Percentiles rank a stretch among this genome's conserved stretches.
Conservation (phyloP, 2,329 filamentous ascomycete genomes). For the Aspergillus ruber region DNA sequence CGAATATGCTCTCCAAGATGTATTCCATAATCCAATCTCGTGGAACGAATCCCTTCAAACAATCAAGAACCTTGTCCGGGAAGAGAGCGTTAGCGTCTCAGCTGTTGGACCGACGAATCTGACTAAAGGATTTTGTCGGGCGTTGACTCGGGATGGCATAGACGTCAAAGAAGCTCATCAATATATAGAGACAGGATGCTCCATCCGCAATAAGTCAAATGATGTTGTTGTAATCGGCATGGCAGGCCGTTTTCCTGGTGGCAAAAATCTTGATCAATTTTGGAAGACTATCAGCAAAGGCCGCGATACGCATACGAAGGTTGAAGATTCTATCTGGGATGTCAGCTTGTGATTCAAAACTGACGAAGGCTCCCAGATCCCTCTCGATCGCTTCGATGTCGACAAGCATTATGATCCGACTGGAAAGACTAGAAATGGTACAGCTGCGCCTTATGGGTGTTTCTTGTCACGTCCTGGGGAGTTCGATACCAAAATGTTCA, state of each 20-base stretch:
- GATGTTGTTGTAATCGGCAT: slow-evolving; percentile 5
- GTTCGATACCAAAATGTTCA: slow-evolving; percentile 38
- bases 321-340: neutral
- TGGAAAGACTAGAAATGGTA: slow-evolving; percentile 28
- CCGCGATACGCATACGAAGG: slow-evolving; percentile 1
- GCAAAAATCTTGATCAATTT: slow-evolving; percentile 2
- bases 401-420: slow-evolving; percentile 27
- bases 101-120: neutral
- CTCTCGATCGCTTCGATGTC: slow-evolving; percentile 28
- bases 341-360: neutral
- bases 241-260: slow-evolving; percentile 7
- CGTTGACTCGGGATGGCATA: neutral
- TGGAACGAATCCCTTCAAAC: neutral
- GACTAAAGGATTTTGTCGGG: neutral
- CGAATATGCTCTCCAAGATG: neutral
- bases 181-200: neutral
- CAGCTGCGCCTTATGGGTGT: slow-evolving; percentile 26
- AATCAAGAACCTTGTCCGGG: neutral
- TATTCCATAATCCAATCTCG: neutral
- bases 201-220: neutral
- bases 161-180: neutral
- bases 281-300: slow-evolving; percentile 3
- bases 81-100: neutral
- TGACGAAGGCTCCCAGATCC: slow-evolving; percentile 25
- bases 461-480: slow-evolving; percentile 32